Evolutionary conservation across 805 yeast species (phyloP), one percentile per base, ranked within the genome.

Genomic region (Yarrowia osloensis): DNA sequence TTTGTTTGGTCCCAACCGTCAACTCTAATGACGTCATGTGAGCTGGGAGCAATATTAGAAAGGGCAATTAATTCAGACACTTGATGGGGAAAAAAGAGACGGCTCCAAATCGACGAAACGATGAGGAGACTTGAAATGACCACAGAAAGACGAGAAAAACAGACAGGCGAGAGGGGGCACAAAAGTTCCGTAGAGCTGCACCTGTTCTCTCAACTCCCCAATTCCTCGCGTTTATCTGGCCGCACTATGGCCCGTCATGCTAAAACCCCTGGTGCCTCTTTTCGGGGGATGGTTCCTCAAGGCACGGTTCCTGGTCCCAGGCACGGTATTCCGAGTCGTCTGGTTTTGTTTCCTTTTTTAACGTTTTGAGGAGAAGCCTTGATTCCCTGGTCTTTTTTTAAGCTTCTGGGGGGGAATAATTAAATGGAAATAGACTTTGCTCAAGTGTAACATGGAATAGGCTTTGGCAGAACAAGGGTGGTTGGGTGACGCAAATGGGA

Each of bases 231-330:
- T n/a, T n/a, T n/a, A n/a, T n/a, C n/a, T n/a, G n/a, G n/a, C n/a
- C n/a, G n/a, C n/a, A n/a, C n/a, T n/a, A n/a, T n/a, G n/a, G n/a
- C n/a, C n/a, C n/a, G n/a, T n/a, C n/a, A n/a, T n/a, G n/a, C n/a
- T n/a, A n/a, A n/a, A n/a, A n/a, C 31, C 54, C 54, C 54, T 47
- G 54, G 54, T 47, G 37, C 54, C 55, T 49, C 22, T 31, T 7
- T 31, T 7, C 15, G 19, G 21, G n/a, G 42, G 19, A 7, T 7
- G 13, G 19, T 8, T n/a, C 17, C 4, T 19, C 57, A 50, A 54
- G 61, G 61, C 61, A 54, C 61, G 61, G 61, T 54, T 54, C 61
- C 61, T 54, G 61, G 61, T 37, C 44, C 61, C 61, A 54, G 61
- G 61, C 61, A 54, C 61, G 19, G 17, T 33, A 15, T 50, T 44